Base-by-base conservation (phyloP, 345 rosid genomes). In the Firmiana major region DNA sequence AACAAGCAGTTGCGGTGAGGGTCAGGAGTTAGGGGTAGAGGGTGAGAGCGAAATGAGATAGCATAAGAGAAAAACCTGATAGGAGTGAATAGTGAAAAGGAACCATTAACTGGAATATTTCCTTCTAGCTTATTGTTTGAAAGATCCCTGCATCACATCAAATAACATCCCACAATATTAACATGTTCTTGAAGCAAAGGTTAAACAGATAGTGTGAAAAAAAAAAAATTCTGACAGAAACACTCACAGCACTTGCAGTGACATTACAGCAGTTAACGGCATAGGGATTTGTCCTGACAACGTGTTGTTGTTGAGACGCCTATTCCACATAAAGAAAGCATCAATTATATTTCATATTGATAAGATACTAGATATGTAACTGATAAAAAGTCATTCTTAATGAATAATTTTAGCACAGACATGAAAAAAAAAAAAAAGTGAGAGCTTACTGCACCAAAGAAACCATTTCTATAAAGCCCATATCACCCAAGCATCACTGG, bases 181-280 rank as follows among this genome's bases (percentile, higher is more conserved):
- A 59, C 3, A 45, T 55, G 46, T 38, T 62, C 53, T 36, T 34
- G 45, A 31, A 49, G 74, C 43, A 0, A 49, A 16, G 58, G 15
- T 48, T 26, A 48, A 31, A 48, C 48, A 51, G 63, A 10, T 46
- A 46, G 70, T 13, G 22, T 5, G 5, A 19, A 24, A 36, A 19
- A 6, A 15, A 21, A 38, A 58, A 8, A 58, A 3, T 28, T 68
- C 45, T 43, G 38, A 79, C 40, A 38, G 54, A 36, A 48, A 69
- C 48, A 91, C 97, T 90, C 79, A 92, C 95, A 92, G 86, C 67
- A 91, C 93, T 92, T 91, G 97, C 81, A 92, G 81, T 69, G 86
- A 6, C 4, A 0, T 4, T 68, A 92, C 72, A 6, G 15, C 19
- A 45, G 95, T 92, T 76, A 92, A 86, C 45, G 74, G 34, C 85